Conservation (phyloP, 2,329 filamentous ascomycete species). For the Rhinocladiella similis region DNA sequence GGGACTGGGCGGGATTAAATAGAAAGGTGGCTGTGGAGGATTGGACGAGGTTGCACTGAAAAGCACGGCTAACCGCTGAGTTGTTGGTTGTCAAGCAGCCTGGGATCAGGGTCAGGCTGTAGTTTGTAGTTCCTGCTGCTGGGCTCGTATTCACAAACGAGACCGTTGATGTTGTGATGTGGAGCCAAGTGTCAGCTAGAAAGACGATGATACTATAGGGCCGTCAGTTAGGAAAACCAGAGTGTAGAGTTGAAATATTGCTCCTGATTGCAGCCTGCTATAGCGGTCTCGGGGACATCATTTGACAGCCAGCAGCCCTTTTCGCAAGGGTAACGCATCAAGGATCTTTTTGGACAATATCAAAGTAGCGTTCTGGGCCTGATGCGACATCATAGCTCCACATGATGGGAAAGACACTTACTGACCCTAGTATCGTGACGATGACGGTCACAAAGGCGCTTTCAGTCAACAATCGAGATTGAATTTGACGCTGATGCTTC, state of each 20-base stretch:
- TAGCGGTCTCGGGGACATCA: no score
- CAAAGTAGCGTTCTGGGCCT: no score
- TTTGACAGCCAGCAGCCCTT: no score
- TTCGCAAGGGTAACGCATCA: no score
- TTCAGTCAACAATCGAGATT: background rate
- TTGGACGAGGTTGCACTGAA: background rate
- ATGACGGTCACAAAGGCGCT: background rate
- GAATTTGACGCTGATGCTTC: no score
- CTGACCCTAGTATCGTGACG: background rate
- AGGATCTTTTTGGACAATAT: no score
- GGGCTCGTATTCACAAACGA: slow-evolving; percentile 14
- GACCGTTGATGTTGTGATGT: slow-evolving; percentile 28
- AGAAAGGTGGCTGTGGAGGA: background rate
- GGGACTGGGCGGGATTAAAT: background rate
- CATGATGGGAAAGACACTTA: no score
- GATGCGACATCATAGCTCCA: no score
- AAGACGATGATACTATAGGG: slow-evolving; percentile 22
- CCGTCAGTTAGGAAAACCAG: background rate
- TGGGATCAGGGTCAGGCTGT: background rate
- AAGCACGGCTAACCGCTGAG: background rate
- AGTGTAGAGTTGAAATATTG: no score
- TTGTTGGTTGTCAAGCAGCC: background rate
- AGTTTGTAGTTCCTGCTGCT: background rate
- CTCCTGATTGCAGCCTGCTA: no score
- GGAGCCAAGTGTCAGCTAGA: slow-evolving; percentile 30